Evolutionary conservation across 305 asterid genomes (phyloP), one percentile per base, ranked within the genome.

Genomic region (Fraxinus ornus): DNA sequence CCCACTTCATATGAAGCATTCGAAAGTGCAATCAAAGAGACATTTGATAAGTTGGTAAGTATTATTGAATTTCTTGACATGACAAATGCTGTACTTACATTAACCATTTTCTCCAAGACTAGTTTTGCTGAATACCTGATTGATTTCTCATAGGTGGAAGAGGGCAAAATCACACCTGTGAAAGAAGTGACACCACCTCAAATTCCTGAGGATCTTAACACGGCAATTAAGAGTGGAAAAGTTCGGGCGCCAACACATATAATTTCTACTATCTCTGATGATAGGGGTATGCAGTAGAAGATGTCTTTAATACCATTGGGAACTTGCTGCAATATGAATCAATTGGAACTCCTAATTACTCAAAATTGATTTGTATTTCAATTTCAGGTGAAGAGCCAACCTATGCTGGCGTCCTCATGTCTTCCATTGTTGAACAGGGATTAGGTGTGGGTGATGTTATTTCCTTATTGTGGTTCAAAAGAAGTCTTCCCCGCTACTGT

Each of bases 201-300:
- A 93, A 96, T 96, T 80, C 99, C 99, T 3, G 99, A 96, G 90
- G 98, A 96, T 90, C 98, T 96, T 79, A 94, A 82, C 88, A 86
- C 88, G 0, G 98, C 98, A 83, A 96, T 96, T 83, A 94, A 94
- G 91, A 93, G 98, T 78, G 98, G 99, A 71, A 96, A 96, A 93
- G 98, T 96, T 77, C 91, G 98, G 80, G 99, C 99, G 78, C 99
- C 99, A 80, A 96, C 99, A 47, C 99, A 96, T 83, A 93, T 96
- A 80, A 96, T 96, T 86, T 93, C 99, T 84, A 96, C 99, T 37
- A 96, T 96, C 84, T 94, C 98, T 83, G 99, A 94, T 72, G 99
- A 96, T 81, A 91, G 99, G 88, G 99, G 99, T 96, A 70, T 70
- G 26, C 26, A 24, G 75, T 76, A 76, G 64, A 35, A 33, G 22